phyloP scores from a whole-genome alignment of 768 basidiomycete genomes.

The Tulasnella calospora region DNA sequence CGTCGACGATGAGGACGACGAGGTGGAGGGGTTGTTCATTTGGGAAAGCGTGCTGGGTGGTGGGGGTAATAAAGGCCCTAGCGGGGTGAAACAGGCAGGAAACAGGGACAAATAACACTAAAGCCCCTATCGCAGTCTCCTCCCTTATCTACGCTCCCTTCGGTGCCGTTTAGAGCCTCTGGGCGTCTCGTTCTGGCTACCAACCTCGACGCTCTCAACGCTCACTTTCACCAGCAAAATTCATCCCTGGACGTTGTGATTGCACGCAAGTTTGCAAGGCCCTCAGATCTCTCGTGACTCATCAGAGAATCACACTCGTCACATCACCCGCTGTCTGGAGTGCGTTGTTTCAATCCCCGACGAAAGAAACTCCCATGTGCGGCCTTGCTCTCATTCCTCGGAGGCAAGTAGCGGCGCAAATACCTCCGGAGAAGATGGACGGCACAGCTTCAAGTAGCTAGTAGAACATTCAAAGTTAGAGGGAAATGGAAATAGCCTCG shows the following conservation, averaged over 20 bases:
- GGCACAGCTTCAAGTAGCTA: no score
- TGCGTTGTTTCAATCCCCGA: background rate
- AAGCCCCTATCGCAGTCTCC: background rate
- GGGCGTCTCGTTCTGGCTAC: background rate
- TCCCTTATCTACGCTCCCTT: background rate
- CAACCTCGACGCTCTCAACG: background rate
- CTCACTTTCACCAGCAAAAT: background rate
- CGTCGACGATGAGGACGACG: slow-evolving; percentile 12
- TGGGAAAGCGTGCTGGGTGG: background rate
- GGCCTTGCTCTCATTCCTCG: background rate
- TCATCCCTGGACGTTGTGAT: background rate
- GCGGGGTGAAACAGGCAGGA: background rate
- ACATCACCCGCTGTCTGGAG: background rate
- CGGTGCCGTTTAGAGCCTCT: background rate
- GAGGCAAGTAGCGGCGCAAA: no score
- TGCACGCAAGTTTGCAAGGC: background rate
- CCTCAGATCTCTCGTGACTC: background rate
- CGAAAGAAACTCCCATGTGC: background rate
- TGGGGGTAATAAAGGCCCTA: slow-evolving; percentile 19
- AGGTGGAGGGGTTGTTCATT: slow-evolving; percentile 10
- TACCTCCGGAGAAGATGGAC: no score
- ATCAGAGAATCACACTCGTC: background rate
- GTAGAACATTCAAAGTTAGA: no score
- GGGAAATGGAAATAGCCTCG: no score
- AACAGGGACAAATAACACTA: background rate